Evolutionary conservation across 73 alveolate genomes (phyloP), one percentile per base, ranked within the genome.

Genomic region (Paramecium primaurelia): DNA sequence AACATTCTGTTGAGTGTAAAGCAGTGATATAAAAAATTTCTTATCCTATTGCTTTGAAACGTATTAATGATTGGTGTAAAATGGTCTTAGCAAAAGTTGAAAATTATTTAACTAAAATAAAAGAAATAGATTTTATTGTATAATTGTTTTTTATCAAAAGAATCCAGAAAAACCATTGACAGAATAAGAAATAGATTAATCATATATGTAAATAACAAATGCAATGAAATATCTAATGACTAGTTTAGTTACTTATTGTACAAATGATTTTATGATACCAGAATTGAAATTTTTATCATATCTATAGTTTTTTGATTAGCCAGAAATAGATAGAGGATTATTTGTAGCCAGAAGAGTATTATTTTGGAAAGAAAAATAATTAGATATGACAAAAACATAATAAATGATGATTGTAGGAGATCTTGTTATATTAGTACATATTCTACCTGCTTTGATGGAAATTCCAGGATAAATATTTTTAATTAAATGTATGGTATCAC

Each of bases 261-360:
- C 91, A 26, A 64, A 26, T 12, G 91, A 80, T 80, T 80, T 80
- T n/a, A 42, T 80, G 42, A 80, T 80, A 14, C 91, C 91, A 22
- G 91, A 80, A 45, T 36, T 80, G 30, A 80, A 80, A 49, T 80
- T 80, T 25, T 44, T 80, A 25, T 20, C 64, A 3, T 80, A 80
- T 22, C 42, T 80, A 3, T 44, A 80, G 32, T 80, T 45, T 64
- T 80, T 80, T 49, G 91, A 80, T 44, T 80, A 80, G 20, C 75
- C 44, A 42, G 91, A 80, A 47, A 80, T 80, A 22, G 91, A 80
- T 80, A 80, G 91, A 80, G 91, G 91, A 22, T 32, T 80, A 4
- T 80, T 80, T 47, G 91, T 80, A 3, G 91, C 91, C 0, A 80
- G 75, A 80, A 80, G 91, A 80, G 91, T 80, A 14, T 45, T 80